Base-by-base conservation (phyloP, 768 basidiomycete species). In the Tephrocybe sp. region DNA sequence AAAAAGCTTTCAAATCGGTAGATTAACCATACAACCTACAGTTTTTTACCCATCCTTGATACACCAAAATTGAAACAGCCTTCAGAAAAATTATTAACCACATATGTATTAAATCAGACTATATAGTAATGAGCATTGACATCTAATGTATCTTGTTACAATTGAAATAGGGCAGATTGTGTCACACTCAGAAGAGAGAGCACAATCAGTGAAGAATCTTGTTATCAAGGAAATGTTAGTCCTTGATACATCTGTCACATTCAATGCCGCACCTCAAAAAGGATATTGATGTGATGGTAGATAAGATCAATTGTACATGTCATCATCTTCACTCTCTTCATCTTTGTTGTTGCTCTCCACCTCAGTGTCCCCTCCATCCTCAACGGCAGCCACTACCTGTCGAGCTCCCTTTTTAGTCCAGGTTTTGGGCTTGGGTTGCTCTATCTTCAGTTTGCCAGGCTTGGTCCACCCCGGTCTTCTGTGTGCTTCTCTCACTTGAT, bases 31-130 rank as follows among this genome's bases (percentile, higher is more conserved):
- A n/a, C n/a, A n/a, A n/a, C n/a, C n/a, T 39, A 39, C 38, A 72
- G 45, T 49, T 54, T 26, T 65, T 51, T 36, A 56, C 43, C 1
- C 63, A 40, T 65, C 63, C 68, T 8, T 60, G 26, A 12, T 9
- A 42, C 41, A 42, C 20, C 22, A 2, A 42, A 42, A 23, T 23
- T 42, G 14, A 42, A 13, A 42, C 14, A 42, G 20, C 26, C 5
- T 23, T 26, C 41, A 12, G 41, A 42, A 42, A 42, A 42, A 3
- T 11, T 42, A 14, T 26, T 23, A 12, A 42, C 23, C 3, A 26
- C 5, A 26, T 6, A 42, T 42, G 4, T 23, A 17, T 4, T 3
- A 9, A 23, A 42, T 14, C 22, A 12, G 41, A 26, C 41, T 26
- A 11, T 42, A 13, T 13, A 26, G 11, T 8, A 12, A 2, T 26